Evolutionary conservation across 2,329 filamentous ascomycete genomes (phyloP), one percentile per base, ranked within the genome.

Genomic region (Malbranchea zuffiana): DNA sequence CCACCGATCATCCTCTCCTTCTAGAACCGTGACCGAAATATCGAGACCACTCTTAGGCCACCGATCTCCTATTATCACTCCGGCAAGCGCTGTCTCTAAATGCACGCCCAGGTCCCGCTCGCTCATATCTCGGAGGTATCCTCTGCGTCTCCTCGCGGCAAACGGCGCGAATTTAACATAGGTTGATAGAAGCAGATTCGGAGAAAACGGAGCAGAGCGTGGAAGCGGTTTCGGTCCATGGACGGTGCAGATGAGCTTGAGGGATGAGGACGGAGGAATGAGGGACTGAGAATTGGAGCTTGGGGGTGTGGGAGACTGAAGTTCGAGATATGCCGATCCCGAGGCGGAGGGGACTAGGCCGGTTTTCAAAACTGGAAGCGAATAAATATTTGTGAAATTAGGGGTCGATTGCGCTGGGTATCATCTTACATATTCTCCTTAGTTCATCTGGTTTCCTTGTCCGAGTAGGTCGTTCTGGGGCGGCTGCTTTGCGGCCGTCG

Each of bases 21-120:
- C 90, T 12, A 98, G 68, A 32, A 98, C 78, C 0, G 86, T 95
- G 32, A 98, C 77, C 12, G 94, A 80, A 26, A 98, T 79, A 56
- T 98, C 90, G n/a, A 94, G 79, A 29, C 85, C 87, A 57, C 85
- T 94, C 68, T 98, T 98, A n/a, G 90, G 90, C 84, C 88, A 98
- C 40, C 88, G 72, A 56, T 95, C 87, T 10, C 85, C 86, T 53
- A 96, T 88, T 34, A 96, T 78, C 5, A 85, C 82, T 1, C 88
- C 88, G 21, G 86, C 75, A 34, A 98, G 68, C 17, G 90, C 87
- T 11, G 85, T 88, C 60, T 96, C 87, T 3, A 98, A 67, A 56
- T 96, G 88, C 7, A 87, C 81, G 8, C 84, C 84, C 2, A 98
- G 70, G 55, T 98, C 90, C 34, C 87, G 75, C 63, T 98, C 90